These are phyloP conservation scores for Kingdonia uniflora DNA, from an alignment of 164 flowering plant species.

Conservation along the genomic window DNA sequence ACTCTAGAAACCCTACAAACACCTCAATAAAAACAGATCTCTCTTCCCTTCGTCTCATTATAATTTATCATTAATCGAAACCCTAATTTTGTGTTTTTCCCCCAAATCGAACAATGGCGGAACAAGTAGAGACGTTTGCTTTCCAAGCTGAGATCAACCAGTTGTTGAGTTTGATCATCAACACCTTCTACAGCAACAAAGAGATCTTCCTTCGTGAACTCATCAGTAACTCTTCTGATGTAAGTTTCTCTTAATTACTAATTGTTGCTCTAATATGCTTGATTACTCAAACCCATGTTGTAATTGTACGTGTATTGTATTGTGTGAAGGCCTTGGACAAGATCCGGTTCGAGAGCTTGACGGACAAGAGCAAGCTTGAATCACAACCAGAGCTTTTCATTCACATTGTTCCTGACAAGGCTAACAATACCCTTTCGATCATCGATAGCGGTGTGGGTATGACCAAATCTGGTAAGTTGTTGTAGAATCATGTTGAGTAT, in stretches of 20 bases:
- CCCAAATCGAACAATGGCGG: no score
- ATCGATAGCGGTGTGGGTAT: conserved; percentile 11
- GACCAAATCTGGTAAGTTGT: conserved; percentile 10
- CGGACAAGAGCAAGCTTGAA: conserved; percentile 12
- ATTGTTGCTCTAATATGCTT: no score
- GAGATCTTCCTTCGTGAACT: conserved; percentile 11
- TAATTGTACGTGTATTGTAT: not conserved
- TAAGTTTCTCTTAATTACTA: conserved; percentile 1
- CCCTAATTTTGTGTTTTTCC: no score
- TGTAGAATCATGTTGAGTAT: no score
- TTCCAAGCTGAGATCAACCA: conserved; percentile 9
- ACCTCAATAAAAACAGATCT: no score
- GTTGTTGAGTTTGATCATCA: conserved; percentile 10
- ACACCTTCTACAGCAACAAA: conserved; percentile 11
- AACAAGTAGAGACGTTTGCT: not conserved
- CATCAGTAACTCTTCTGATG: conserved; percentile 13
- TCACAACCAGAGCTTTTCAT: conserved; percentile 9
- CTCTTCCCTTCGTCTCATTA: no score
- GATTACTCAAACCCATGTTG: no score
- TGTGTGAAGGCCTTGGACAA: conserved; percentile 9
- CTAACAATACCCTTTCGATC: conserved; percentile 4
- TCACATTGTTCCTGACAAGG: conserved; percentile 8
- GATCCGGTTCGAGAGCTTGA: conserved; percentile 11
- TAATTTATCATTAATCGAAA: no score
- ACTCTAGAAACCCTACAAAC: no score